phyloP scores from a whole-genome alignment of 257 asterid genomes.

The Fraxinus anomala region DNA sequence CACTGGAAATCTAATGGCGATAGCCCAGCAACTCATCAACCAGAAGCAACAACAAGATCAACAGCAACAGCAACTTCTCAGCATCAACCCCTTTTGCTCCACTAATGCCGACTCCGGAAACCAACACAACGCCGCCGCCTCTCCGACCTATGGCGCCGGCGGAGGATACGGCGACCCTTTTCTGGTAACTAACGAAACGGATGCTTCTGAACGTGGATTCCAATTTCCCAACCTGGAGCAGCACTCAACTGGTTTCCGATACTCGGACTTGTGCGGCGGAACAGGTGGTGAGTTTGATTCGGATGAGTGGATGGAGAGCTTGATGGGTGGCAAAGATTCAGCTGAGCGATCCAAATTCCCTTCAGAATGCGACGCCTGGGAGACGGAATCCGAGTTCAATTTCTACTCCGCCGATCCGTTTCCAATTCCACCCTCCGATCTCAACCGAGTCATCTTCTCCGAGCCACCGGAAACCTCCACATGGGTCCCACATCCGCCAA shows the following conservation, averaged over 20 bases:
- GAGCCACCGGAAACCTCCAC: conserved; percentile 42
- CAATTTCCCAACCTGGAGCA: conserved; percentile 69
- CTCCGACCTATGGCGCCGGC: conserved; percentile 44
- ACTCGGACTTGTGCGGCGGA: conserved; percentile 59
- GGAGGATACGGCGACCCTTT: conserved; percentile 69
- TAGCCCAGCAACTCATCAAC: conserved; percentile 90
- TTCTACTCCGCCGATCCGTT: conserved; percentile 65
- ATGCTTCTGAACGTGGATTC: conserved; percentile 53
- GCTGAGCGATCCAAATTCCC: conserved; percentile 62
- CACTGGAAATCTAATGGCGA: conserved; percentile 98
- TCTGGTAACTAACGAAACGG: conserved; percentile 52
- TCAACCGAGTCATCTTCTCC: conserved; percentile 58
- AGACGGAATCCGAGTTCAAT: conserved; percentile 44
- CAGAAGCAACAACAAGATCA: conserved; percentile 95
- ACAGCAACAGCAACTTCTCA: conserved; percentile 61
- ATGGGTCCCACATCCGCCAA: conserved; percentile 38
- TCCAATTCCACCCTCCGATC: conserved; percentile 65
- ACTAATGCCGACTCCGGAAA: conserved; percentile 5
- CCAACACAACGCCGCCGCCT: conserved; percentile 5
- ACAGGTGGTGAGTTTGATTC: conserved; percentile 79
- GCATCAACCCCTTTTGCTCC: conserved; percentile 56
- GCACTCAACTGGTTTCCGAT: conserved; percentile 54
- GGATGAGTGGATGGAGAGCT: conserved; percentile 98
- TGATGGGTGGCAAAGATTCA: conserved; percentile 77
- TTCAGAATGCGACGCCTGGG: conserved; percentile 75